Conservation (phyloP, 169 alveolate species). For the Plasmodium vivax region DNA sequence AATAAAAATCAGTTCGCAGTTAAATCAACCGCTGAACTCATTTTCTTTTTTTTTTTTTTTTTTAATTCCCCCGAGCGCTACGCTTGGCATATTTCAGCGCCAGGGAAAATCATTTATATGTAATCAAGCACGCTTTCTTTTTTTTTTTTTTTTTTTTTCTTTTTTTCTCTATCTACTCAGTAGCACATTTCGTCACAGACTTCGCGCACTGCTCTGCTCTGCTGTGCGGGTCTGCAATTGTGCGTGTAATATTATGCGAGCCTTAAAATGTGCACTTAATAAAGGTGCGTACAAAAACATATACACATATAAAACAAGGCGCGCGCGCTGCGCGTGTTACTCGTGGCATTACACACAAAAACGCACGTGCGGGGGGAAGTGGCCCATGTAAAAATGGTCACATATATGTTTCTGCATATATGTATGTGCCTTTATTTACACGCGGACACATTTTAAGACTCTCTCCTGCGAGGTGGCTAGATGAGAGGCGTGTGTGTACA, state of each 20-base stretch:
- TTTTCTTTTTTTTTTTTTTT: neutral
- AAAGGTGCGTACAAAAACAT: neutral
- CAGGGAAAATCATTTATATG: too few relatives aligned
- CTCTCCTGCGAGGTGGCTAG: neutral
- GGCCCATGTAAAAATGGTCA: neutral
- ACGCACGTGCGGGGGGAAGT: neutral
- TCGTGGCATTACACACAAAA: neutral
- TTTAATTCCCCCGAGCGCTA: too few relatives aligned
- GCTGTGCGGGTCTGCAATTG: neutral
- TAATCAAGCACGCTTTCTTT: too few relatives aligned
- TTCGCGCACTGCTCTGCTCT: neutral
- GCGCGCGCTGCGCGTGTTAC: neutral
- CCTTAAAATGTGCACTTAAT: neutral
- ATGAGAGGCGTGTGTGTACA: neutral
- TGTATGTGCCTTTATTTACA: neutral
- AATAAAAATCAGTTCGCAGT: neutral
- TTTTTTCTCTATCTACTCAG: too few relatives aligned
- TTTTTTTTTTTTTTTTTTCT: too few relatives aligned
- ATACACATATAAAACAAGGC: neutral
- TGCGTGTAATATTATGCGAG: neutral
- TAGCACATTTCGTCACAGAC: neutral
- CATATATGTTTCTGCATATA: neutral
- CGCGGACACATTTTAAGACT: neutral
- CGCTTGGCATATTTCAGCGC: too few relatives aligned
- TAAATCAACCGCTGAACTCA: neutral